Evolutionary conservation across 1,139 yeast species (phyloP).

Genomic region (Nakaseomyces sp.): DNA sequence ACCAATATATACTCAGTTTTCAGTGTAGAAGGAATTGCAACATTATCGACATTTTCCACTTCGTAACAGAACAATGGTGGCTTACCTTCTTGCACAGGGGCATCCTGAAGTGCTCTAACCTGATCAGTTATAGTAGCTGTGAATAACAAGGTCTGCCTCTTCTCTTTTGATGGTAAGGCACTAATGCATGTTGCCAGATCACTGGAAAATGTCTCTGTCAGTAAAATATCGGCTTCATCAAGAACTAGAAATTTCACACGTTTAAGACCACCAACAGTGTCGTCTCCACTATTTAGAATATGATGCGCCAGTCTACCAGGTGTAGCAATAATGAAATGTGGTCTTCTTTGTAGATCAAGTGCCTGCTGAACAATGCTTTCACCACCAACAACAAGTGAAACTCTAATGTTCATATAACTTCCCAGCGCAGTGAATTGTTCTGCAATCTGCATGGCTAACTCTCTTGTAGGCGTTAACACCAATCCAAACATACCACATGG

Average conservation of each 20-base stretch:
- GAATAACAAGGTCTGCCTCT: constrained; percentile 79
- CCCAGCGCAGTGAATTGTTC: constrained; percentile 95
- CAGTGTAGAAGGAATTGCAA: constrained; percentile 74
- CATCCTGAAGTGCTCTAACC: constrained; percentile 69
- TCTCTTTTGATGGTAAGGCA: constrained; percentile 58
- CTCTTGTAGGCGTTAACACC: constrained; percentile 89
- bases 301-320: constrained; percentile 97
- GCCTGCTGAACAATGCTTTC: constrained; percentile 87
- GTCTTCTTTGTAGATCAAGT: constrained; percentile 66
- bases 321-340: constrained; percentile 93
- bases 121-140: constrained; percentile 96
- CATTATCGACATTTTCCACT: constrained; percentile 57
- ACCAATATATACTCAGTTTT: constrained; percentile 44
- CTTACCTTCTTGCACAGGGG: constrained; percentile 52
- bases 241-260: constrained; percentile 73
- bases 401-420: constrained; percentile 73
- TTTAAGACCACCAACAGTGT: constrained; percentile 68
- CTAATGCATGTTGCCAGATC: constrained; percentile 68
- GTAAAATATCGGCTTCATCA: constrained; percentile 92
- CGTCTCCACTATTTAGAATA: constrained; percentile 80
- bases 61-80: constrained; percentile 71
- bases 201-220: constrained; percentile 74
- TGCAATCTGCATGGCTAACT: constrained; percentile 90
- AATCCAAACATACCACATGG: constrained; percentile 90
- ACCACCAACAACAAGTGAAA: constrained; percentile 85